A percentile compares a stretch with the other conserved stretches of the same genome.
These are phyloP conservation scores for Acanthamoeba rhysodes DNA, from an alignment of 208 protist genomes.

Conservation along the genomic window DNA sequence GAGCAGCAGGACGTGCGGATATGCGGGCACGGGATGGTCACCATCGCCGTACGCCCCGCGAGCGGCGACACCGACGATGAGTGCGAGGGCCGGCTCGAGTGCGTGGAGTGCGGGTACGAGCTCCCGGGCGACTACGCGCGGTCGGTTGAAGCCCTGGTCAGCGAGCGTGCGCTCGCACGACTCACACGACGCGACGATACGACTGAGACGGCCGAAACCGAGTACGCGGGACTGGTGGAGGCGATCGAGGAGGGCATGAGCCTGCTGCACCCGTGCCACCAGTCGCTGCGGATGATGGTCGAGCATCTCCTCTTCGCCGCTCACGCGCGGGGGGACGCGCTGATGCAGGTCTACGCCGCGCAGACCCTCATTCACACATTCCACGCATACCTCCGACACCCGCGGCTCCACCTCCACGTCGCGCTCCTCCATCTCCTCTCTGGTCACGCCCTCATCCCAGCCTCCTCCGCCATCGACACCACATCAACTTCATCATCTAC, in stretches of 20 bases:
- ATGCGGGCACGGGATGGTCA: slow-evolving; percentile 39
- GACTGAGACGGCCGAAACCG: background rate
- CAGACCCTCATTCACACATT: slow-evolving; percentile 33
- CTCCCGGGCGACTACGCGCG: slow-evolving; percentile 29
- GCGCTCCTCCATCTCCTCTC: slow-evolving; percentile 6
- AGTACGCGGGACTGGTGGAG: background rate
- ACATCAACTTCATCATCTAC: background rate
- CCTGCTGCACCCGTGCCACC: slow-evolving; percentile 52
- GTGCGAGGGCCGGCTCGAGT: background rate
- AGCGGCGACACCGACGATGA: background rate
- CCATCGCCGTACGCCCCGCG: background rate
- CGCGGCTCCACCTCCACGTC: slow-evolving; percentile 41
- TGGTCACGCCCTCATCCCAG: background rate
- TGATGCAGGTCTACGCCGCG: slow-evolving; percentile 34
- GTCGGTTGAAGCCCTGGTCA: background rate
- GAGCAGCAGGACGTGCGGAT: background rate
- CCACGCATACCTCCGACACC: slow-evolving; percentile 28
- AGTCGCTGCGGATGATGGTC: background rate
- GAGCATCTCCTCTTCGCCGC: slow-evolving; percentile 8
- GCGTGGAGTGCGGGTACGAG: slow-evolving; percentile 29
- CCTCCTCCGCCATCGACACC: background rate
- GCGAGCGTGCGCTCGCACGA: background rate
- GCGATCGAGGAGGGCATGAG: background rate
- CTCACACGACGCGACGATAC: background rate
- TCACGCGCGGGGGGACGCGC: background rate